Base-by-base conservation (phyloP, 2,329 filamentous ascomycete species). In the Ascochyta lentis region DNA sequence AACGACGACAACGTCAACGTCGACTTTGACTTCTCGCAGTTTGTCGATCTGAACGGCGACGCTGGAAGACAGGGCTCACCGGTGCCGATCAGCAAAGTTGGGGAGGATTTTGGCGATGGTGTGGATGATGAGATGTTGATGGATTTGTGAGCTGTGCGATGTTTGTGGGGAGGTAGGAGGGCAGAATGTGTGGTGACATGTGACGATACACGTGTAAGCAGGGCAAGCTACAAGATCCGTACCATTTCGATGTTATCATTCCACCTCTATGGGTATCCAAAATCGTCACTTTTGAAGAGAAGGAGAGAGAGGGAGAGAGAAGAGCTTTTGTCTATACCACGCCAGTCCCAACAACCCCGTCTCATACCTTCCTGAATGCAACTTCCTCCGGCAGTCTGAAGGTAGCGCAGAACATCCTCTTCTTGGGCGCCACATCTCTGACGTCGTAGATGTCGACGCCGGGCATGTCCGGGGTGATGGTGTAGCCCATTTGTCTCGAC, bases 361-460 rank as follows among this genome's bases (percentile, higher is more conserved):
- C 16, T 56, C 33, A 63, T 4, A 56, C 49, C 48, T 65, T 33
- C 38, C 84, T 82, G 78, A 96, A 97, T 13, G 93, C 95, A 6
- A 97, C 91, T 66, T 91, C 87, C 31, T 81, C 77, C 2, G 95
- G 95, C 57, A 99, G 73, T 59, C 92, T 86, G 77, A 99, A 98
- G 64, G 87, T 96, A 27, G 92, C 94, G 75, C 95, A 98, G 76
- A 94, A 98, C 93, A 97, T 97, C 71, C 89, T 86, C 82, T 99
- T 99, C 70, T 91, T 89, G 5, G 95, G 95, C 55, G 92, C 91
- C 51, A 99, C 95, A 64, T 96, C 87, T 61, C 95, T 84, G 31
- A 98, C 92, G 73, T 87, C 84, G 53, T 79, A 78, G 6, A 89
- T 80, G 27, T 80, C 74, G 15, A 86, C 76, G 35, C 84, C 84